Conservation (phyloP, 495 filamentous ascomycete genomes). For the Xylaria acuta region DNA sequence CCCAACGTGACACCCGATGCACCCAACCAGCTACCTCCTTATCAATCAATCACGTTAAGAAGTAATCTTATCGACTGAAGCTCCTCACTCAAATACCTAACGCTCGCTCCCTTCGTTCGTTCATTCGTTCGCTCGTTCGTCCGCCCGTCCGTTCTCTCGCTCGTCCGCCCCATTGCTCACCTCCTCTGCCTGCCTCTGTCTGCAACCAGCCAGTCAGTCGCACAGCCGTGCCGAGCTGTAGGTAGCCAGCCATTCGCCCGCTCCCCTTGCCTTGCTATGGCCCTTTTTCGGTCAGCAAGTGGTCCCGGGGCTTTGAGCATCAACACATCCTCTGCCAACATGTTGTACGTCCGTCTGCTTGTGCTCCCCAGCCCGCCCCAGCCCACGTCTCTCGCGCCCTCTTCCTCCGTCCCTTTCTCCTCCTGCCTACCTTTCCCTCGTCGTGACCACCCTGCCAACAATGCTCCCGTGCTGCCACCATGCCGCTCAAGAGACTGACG, state of each 20-base stretch:
- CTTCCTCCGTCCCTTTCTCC: neutral
- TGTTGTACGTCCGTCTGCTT: conserved; percentile 57
- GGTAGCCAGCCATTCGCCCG: conserved; percentile 37
- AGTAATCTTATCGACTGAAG: neutral
- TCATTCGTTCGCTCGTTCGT: neutral
- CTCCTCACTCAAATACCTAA: neutral
- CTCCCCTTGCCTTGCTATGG: conserved; percentile 43
- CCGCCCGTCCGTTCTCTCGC: neutral
- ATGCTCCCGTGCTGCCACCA: conserved; percentile 14
- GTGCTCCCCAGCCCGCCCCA: neutral
- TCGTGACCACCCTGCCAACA: neutral
- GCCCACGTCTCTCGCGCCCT: neutral
- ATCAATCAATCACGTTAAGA: no score
- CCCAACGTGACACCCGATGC: neutral
- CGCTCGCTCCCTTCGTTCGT: neutral
- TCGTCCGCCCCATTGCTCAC: neutral
- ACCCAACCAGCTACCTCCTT: neutral
- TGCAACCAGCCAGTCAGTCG: neutral
- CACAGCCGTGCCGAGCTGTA: conserved; percentile 22
- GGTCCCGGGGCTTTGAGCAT: conserved; percentile 74
- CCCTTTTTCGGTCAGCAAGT: conserved; percentile 66
- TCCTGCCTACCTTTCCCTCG: conserved; percentile 6
- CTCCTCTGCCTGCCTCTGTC: conserved; percentile 10
- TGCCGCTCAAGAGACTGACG: conserved; percentile 30
- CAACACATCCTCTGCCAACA: conserved; percentile 76